A percentile compares a stretch with the other conserved stretches of the same genome.
phyloP scores from a whole-genome alignment of 2,329 filamentous ascomycete species.

The Aspergillus latus region DNA sequence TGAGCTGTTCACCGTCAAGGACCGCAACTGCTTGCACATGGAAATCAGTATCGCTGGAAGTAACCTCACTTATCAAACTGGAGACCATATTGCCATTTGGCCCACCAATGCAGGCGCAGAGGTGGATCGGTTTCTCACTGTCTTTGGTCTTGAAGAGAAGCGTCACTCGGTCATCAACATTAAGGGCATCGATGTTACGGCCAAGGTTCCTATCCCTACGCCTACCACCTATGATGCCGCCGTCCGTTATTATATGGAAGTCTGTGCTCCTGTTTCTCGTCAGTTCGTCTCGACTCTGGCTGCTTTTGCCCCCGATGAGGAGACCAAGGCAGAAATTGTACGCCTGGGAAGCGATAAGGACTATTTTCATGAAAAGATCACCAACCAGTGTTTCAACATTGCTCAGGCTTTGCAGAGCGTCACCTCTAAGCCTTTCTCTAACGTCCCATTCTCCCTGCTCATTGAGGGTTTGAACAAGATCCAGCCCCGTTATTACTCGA shows the following conservation, averaged over 20 bases:
- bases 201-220: conserved; percentile 95
- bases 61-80: conserved; percentile 89
- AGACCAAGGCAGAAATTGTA: conserved; percentile 80
- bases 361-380: conserved; percentile 86
- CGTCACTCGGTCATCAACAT: conserved; percentile 79
- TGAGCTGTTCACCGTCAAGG: conserved; percentile 85
- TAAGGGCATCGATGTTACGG: conserved; percentile 89
- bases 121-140: conserved; percentile 82
- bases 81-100: conserved; percentile 97
- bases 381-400: conserved; percentile 81
- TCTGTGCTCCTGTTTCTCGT: conserved; percentile 90
- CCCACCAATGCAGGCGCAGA: conserved; percentile 91
- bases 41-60: conserved; percentile 89
- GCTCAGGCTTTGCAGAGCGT: conserved; percentile 76
- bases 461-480: conserved; percentile 93
- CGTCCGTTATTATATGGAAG: conserved; percentile 93
- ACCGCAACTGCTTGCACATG: conserved; percentile 93
- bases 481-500: conserved; percentile 98
- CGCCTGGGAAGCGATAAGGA: conserved; percentile 91
- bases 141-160: conserved; percentile 74
- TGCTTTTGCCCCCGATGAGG: conserved; percentile 83
- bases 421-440: conserved; percentile 73
- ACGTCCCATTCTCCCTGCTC: conserved; percentile 88
- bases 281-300: conserved; percentile 88
- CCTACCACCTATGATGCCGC: conserved; percentile 96